Base-by-base conservation (phyloP, 257 asterid species). In the Ehretia macrophylla region DNA sequence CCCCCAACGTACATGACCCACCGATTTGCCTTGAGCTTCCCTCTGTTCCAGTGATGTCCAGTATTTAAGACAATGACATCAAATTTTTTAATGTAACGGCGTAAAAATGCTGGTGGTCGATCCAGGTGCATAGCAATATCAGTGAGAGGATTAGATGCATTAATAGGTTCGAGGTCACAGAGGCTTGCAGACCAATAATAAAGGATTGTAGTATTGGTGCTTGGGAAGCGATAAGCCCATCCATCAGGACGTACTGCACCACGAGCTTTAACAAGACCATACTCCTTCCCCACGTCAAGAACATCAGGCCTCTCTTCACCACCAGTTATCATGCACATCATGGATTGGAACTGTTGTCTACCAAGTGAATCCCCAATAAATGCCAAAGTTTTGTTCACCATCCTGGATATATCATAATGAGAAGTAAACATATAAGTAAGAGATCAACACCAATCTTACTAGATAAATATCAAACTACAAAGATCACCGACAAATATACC, bases 181-280 rank as follows among this genome's bases (percentile, higher is more conserved):
- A 91, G 95, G 64, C 95, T 91, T 48, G 98, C 95, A 13, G 98
- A 91, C 98, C 98, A 91, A 51, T 91, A 91, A 73, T 85, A 91
- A 56, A 88, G 92, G 70, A 91, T 68, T 35, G 98, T 88, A 51
- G 95, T 88, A 69, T 91, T 88, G 69, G 94, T 79, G 38, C 58
- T 75, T 10, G 88, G 90, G 63, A 91, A 85, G 19, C 85, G 77
- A 60, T 91, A 91, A 52, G 91, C 98, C 98, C 96, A 91, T 60
- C 98, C 98, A 69, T 91, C 95, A 14, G 98, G 96, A 47, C 96
- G 80, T 51, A 55, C 64, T 20, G 98, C 87, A 53, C 85, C 87
- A 61, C 72, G 94, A 68, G 96, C 95, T 77, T 85, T 88, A 23
- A 88, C 83, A 48, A 88, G 96, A 53, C 96, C 96, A 32, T 80